These are phyloP conservation scores for Oenanthe javanica DNA, from an alignment of 140 eudicot genomes.

Conservation along the genomic window DNA sequence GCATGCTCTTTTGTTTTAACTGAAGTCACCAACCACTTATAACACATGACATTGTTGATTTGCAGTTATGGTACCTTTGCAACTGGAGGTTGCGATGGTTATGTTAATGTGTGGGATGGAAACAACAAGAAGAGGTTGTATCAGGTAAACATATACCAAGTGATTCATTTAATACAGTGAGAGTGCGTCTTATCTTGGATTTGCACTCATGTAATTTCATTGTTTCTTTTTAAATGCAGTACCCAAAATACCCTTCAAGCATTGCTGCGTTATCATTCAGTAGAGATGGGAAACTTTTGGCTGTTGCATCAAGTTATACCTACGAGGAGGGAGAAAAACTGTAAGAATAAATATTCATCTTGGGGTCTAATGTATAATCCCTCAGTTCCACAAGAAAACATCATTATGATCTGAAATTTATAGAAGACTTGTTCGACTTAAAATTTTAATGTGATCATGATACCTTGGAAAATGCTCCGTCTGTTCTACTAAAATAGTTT, in stretches of 20 bases:
- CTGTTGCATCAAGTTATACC: conserved; percentile 64
- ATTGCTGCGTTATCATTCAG: conserved; percentile 56
- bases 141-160: conserved; percentile 49
- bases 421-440: neutral
- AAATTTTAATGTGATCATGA: neutral
- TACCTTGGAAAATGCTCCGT: neutral
- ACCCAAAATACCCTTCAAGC: conserved; percentile 72
- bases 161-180: neutral
- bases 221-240: conserved; percentile 33
- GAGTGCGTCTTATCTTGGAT: neutral
- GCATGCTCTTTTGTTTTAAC: neutral
- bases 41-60: neutral
- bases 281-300: conserved; percentile 49
- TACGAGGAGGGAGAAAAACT: conserved; percentile 72
- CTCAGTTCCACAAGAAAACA: neutral
- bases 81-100: conserved; percentile 96
- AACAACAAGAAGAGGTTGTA: conserved; percentile 88
- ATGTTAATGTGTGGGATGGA: conserved; percentile 93
- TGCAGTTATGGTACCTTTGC: conserved; percentile 96
- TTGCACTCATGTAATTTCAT: neutral
- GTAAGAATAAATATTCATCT: conserved; percentile 29
- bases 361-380: neutral
- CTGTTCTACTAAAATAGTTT: neutral
- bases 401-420: neutral
- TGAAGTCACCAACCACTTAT: neutral